Conservation (phyloP, 495 filamentous ascomycete genomes). For the Xylaria venustula region DNA sequence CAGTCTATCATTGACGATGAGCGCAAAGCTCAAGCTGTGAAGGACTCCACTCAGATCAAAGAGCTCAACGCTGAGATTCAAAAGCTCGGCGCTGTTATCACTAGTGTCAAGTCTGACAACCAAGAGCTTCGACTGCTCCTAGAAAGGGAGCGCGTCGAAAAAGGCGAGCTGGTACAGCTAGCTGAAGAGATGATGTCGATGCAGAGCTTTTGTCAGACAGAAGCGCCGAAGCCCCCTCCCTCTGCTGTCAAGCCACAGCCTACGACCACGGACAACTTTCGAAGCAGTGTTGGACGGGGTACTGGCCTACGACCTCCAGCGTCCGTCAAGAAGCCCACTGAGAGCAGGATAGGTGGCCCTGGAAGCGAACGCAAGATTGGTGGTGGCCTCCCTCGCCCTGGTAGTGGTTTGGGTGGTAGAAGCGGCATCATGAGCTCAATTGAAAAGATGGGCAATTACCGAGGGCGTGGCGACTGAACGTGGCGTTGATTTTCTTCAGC, state of each 20-base stretch:
- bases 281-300: slow-evolving; percentile 26
- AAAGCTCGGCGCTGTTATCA: slow-evolving; percentile 67
- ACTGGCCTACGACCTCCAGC: slow-evolving; percentile 46
- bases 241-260: slow-evolving; percentile 14
- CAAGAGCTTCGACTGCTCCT: slow-evolving; percentile 61
- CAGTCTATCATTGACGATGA: slow-evolving; percentile 46
- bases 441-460: slow-evolving; percentile 64
- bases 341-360: slow-evolving; percentile 44
- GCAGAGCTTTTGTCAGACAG: slow-evolving; percentile 31
- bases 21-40: slow-evolving; percentile 48
- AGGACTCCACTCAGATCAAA: slow-evolving; percentile 52
- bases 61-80: slow-evolving; percentile 66
- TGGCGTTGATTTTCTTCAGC: not conserved
- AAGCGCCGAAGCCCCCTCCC: slow-evolving; percentile 15
- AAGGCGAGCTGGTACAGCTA: slow-evolving; percentile 87
- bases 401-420: slow-evolving; percentile 41
- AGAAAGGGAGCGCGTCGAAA: slow-evolving; percentile 82
- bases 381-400: slow-evolving; percentile 42
- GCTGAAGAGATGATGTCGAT: slow-evolving; percentile 85
- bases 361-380: slow-evolving; percentile 45
- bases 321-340: slow-evolving; percentile 29
- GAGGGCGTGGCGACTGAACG: slow-evolving; percentile 26
- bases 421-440: slow-evolving; percentile 70
- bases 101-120: slow-evolving; percentile 63
- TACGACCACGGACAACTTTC: slow-evolving; percentile 18